Evolutionary conservation across 106 monocot species (phyloP), one percentile per base, ranked within the genome.

Genomic region (Dioscorea zingiberensis): DNA sequence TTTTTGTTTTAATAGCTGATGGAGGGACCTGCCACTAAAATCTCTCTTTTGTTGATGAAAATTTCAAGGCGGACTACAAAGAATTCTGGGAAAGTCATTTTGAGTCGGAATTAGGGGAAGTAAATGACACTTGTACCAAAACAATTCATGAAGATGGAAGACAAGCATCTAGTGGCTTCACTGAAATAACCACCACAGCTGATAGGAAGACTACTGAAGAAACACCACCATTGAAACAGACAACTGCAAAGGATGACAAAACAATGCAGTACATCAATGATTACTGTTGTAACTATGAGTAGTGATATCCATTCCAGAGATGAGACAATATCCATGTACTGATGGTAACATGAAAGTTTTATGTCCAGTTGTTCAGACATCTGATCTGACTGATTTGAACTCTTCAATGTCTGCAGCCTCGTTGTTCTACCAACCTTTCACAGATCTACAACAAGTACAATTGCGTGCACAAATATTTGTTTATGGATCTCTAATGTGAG

Each of bases 401-500:
- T 16, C 73, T 62, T 84, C 80, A 60, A 44, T 69, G 65, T 75
- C 74, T 23, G 30, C 78, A 26, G 68, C 76, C 67, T 48, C 74
- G 49, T 62, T 78, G 44, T 74, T 78, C 66, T 75, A 79, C 60
- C 87, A 87, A 32, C 91, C 90, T 63, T 95, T 95, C 64, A 87
- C 90, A 55, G 87, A 95, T 73, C 21, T 66, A 58, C 94, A 95
- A 47, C 94, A 95, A 82, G 80, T 95, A 2, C 94, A 95, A 76
- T 46, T 95, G 54, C 84, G 91, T 60, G 94, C 94, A 59, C 94
- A 95, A 69, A 95, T 95, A 56, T 85, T 85, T 91, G 94, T 88
- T 61, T 95, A 91, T 83, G 91, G 97, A 66, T 83, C 92, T 58
- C 71, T 98, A 60, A 98, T 95, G 95, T 95, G 63, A 81, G 87